Conservation (phyloP, 805 yeast species). For the Groenewaldozyma tartarivorans region DNA sequence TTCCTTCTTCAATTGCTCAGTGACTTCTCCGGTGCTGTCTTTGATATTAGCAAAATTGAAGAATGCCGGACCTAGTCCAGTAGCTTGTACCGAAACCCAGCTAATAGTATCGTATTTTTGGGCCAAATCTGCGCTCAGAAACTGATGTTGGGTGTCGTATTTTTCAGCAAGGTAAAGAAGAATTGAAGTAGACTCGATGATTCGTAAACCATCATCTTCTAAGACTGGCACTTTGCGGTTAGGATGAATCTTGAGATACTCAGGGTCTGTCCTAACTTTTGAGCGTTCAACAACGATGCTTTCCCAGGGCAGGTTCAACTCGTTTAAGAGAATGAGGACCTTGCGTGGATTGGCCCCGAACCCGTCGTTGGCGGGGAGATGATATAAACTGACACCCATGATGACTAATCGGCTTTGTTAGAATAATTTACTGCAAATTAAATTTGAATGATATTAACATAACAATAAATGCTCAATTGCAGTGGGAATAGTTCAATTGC, state of each 20-base stretch:
- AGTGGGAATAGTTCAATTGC: too few relatives aligned
- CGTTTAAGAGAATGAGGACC: not conserved
- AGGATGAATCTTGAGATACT: not conserved
- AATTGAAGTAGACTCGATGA: slow-evolving; percentile 1
- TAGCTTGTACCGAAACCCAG: not conserved
- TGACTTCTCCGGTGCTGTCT: not conserved
- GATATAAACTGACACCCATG: too few relatives aligned
- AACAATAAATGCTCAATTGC: too few relatives aligned
- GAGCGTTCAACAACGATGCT: not conserved
- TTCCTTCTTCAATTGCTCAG: not conserved
- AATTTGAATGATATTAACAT: too few relatives aligned
- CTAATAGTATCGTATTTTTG: not conserved
- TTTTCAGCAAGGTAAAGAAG: not conserved
- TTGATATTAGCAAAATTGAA: not conserved
- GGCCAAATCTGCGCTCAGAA: not conserved
- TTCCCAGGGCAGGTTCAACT: not conserved
- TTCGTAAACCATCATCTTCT: not conserved
- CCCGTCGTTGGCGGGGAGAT: not conserved
- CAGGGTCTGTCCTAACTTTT: not conserved
- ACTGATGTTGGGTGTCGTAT: not conserved
- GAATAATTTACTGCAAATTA: too few relatives aligned
- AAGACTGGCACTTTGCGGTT: not conserved
- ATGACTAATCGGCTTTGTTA: too few relatives aligned
- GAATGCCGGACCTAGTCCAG: not conserved
- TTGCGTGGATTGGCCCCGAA: slow-evolving; percentile 1